These are phyloP conservation scores for Alternaria arbusti DNA, from an alignment of 2,329 filamentous ascomycete genomes.

Conservation along the genomic window DNA sequence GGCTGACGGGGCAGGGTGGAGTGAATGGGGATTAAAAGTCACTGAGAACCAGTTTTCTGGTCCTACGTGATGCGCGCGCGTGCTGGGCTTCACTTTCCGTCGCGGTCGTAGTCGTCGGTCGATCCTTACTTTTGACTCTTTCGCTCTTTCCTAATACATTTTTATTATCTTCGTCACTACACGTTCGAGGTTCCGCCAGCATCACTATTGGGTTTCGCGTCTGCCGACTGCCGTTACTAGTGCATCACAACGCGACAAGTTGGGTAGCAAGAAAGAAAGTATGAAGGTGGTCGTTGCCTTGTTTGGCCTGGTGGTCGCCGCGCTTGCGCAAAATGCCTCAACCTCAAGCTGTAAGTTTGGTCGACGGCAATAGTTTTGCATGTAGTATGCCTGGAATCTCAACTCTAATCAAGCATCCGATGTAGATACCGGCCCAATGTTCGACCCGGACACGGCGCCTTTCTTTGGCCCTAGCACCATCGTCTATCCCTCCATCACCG, in stretches of 20 bases:
- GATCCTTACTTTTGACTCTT: conserved; percentile 1
- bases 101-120: background rate
- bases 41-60: background rate
- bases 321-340: conserved; percentile 6
- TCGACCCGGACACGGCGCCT: conserved; percentile 24
- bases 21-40: background rate
- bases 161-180: background rate
- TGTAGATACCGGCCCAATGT: conserved; percentile 25
- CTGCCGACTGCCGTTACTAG: background rate
- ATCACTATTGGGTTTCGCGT: background rate
- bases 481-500: conserved; percentile 21
- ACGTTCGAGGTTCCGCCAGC: background rate
- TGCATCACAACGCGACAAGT: background rate
- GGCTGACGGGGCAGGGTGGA: background rate
- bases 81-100: background rate
- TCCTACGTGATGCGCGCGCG: conserved; percentile 1
- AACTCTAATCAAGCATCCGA: background rate
- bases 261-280: background rate
- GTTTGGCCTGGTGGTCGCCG: conserved; percentile 1
- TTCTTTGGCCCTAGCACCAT: conserved; percentile 25
- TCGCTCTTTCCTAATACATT: background rate
- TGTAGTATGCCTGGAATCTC: background rate
- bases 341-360: conserved; percentile 7
- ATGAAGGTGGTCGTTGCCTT: conserved; percentile 6
- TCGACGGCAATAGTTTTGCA: background rate